Evolutionary conservation across 805 yeast genomes (phyloP), one percentile per base, ranked within the genome.

Genomic region (Grigorovia transvaalensis): DNA sequence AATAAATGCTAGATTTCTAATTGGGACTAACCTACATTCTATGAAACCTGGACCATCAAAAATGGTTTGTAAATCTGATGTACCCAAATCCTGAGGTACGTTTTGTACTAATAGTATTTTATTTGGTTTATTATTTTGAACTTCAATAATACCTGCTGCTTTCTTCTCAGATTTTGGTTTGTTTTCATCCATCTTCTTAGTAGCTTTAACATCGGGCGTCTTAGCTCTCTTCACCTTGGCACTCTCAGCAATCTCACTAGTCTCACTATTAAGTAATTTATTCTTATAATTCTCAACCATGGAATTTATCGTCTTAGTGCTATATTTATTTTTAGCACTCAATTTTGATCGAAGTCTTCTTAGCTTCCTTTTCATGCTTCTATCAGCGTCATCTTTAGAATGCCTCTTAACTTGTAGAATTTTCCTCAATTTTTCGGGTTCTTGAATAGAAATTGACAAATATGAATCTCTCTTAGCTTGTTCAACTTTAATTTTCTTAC

Each of bases 1-100:
- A 2, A 91, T 76, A 66, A 91, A 85, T 11, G 93, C 95, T 46
- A 91, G 77, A 42, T 78, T 78, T 45, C 88, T 75, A 6, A 82
- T 78, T 2, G 76, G 73, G 29, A 91, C 88, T 41, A 81, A 68
- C 50, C 95, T 78, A 1, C 83, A 71, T 56, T 83, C 86, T 12
- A 78, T 67, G 55, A 84, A 84, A 0, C 96, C 96, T 0, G 72
- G 68, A 3, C 64, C 60, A 2, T 69, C 72, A 62, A 88, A 89
- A 0, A 73, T 56, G 0, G 58, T 67, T 3, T 63, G 64, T 8
- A 89, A 66, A 3, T 69, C 71, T 0, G 70, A 73, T 13, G 66
- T 59, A 1, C 75, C 63, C 2, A 72, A 61, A 15, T 64, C 74
- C 2, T 61, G 60, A 0, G 89, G 82, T 47, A 89, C 65, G 46